Conservation (phyloP, 345 rosid genomes). For the Gossypium thurberi region DNA sequence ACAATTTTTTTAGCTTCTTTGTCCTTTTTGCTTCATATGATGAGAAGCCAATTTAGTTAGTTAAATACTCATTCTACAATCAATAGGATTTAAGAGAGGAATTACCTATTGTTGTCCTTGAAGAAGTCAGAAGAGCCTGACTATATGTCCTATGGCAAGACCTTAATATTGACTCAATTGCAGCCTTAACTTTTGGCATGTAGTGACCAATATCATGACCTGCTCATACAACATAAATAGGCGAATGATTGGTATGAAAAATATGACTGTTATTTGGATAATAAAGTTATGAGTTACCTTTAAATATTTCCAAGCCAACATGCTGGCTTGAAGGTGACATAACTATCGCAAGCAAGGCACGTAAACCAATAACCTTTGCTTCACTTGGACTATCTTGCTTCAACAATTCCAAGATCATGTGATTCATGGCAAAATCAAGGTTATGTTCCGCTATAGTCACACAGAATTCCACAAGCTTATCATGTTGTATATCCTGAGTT, state of each 20-base stretch:
- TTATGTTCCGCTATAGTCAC: slow-evolving; percentile 95
- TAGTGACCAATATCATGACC: slow-evolving; percentile 84
- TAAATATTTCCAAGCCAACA: slow-evolving; percentile 83
- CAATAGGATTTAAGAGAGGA: background rate
- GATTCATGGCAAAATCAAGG: slow-evolving; percentile 99
- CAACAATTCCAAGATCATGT: slow-evolving; percentile 89
- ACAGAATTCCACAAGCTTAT: slow-evolving; percentile 95
- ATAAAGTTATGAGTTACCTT: slow-evolving; percentile 38
- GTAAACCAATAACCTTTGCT: slow-evolving; percentile 95
- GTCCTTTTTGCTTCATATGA: background rate
- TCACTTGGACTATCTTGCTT: slow-evolving; percentile 94
- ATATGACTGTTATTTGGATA: background rate
- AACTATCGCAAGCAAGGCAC: slow-evolving; percentile 90
- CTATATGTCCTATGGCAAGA: slow-evolving; percentile 80
- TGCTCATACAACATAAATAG: slow-evolving; percentile 33
- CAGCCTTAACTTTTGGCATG: slow-evolving; percentile 96
- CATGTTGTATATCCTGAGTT: slow-evolving; percentile 94
- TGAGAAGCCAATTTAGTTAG: slow-evolving; percentile 5
- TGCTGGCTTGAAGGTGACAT: slow-evolving; percentile 86
- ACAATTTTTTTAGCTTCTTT: background rate
- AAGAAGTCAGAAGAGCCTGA: slow-evolving; percentile 89
- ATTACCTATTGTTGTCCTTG: slow-evolving; percentile 81
- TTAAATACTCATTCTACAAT: slow-evolving; percentile 4
- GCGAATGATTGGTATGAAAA: background rate
- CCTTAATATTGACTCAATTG: slow-evolving; percentile 87